Evolutionary conservation across 2,329 filamentous ascomycete genomes (phyloP).

Genomic region (Claviceps sp.): DNA sequence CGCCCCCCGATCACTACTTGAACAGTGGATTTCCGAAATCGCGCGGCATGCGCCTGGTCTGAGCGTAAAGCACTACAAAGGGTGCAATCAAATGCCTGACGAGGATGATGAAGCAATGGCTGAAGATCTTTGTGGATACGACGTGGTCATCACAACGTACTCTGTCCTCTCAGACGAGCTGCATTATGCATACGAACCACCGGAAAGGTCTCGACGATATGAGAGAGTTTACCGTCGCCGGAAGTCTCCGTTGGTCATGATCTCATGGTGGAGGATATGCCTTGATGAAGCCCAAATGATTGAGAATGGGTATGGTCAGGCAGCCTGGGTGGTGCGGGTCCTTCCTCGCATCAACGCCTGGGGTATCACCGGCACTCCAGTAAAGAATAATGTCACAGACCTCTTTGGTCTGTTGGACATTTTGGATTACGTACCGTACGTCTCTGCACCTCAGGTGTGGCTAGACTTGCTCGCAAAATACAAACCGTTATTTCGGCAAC

Average conservation of each 20-base stretch:
- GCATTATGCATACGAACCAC: conserved; percentile 58
- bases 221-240: conserved; percentile 51
- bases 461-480: conserved; percentile 47
- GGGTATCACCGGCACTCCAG: conserved; percentile 80
- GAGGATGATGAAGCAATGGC: conserved; percentile 27
- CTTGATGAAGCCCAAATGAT: conserved; percentile 83
- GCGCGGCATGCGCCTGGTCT: conserved; percentile 43
- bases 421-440: conserved; percentile 65
- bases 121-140: conserved; percentile 32
- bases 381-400: conserved; percentile 66
- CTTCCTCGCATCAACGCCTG: conserved; percentile 80
- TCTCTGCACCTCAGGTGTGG: conserved; percentile 52
- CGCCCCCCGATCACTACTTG: conserved; percentile 39
- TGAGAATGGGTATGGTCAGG: conserved; percentile 73
- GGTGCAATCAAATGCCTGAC: conserved; percentile 25
- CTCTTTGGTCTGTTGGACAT: conserved; percentile 73
- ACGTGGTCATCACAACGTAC: conserved; percentile 53
- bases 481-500: conserved; percentile 47
- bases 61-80: conserved; percentile 42
- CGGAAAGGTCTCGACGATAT: conserved; percentile 53
- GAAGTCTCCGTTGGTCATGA: conserved; percentile 63
- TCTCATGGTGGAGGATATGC: conserved; percentile 79
- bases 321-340: conserved; percentile 64
- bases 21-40: conserved; percentile 51
- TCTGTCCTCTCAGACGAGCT: conserved; percentile 66